Evolutionary conservation across 2,329 filamentous ascomycete species (phyloP), one percentile per base, ranked within the genome.

Genomic region (Microsporum ferrugineum): DNA sequence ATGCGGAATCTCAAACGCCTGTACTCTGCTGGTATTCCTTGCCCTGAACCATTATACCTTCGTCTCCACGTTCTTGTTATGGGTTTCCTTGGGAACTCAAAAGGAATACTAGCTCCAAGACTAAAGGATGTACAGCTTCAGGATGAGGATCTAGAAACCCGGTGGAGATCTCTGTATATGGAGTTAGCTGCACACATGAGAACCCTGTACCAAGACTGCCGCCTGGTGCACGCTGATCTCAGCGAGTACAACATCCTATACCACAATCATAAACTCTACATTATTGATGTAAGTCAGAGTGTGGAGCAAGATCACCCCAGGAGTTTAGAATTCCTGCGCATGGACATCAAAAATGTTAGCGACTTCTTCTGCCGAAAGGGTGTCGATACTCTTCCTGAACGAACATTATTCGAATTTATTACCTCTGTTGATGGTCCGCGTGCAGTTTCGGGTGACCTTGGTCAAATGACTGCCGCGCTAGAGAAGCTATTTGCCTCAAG

Each of bases 211-310:
- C 91, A 96, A 71, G 85, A 87, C 45, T 99, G 94, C 75, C 84
- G 83, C 60, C 84, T 99, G 5, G 92, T 99, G 0, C 94, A 99
- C 72, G 94, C 91, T 57, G 94, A 99, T 83, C 73, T 99, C 72
- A 95, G 89, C 79, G 94, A 99, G 80, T 99, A 99, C 83, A 99
- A 99, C 71, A 84, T 97, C 59, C 82, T 99, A 23, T 99, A 95
- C 77, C 82, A 96, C 77, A 82, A 90, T 61, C 80, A 84, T 62
- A 84, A 84, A 68, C 83, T 96, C 0, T 96, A 89, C 79, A 88
- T 99, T 69, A 99, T 99, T 73, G 94, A 99, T 75, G 94, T 99
- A 49, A 96, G 90, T 61, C 94, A 99, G 77, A 94, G 88, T 70
- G 94, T 99, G 23, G 95, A 97, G 77, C 91, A 95, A 67, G 92